Percentiles rank a stretch among this genome's conserved stretches.
phyloP scores from a whole-genome alignment of 768 basidiomycete genomes.

The Tricholoma matsutake region DNA sequence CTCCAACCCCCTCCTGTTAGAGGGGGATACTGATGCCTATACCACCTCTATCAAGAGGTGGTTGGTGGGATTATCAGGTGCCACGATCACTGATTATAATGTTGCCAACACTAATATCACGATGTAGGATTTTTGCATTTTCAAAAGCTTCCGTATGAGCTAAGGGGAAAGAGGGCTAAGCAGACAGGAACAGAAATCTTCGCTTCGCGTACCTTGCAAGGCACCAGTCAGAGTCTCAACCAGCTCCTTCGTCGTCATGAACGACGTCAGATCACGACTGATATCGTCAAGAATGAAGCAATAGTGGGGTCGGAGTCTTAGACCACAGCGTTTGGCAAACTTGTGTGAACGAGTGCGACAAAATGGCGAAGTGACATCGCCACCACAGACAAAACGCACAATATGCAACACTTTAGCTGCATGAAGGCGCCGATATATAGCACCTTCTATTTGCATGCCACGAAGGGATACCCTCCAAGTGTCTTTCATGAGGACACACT shows the following conservation, averaged over 20 bases:
- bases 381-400: background rate
- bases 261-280: slow-evolving; percentile 3
- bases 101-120: slow-evolving; percentile 8
- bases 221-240: background rate
- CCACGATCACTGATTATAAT: background rate
- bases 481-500: background rate
- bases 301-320: slow-evolving; percentile 5
- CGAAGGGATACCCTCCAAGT: background rate
- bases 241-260: background rate
- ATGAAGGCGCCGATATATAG: background rate
- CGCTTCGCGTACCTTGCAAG: background rate
- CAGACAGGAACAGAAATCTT: background rate
- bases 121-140: slow-evolving; percentile 9
- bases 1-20: too few relatives aligned
- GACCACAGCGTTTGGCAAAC: background rate
- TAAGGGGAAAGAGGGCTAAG: background rate
- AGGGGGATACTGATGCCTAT: too few relatives aligned
- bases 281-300: slow-evolving; percentile 1
- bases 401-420: background rate
- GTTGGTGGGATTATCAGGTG: background rate
- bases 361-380: background rate
- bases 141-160: background rate
- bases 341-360: background rate
- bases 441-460: background rate
- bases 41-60: too few relatives aligned